Base-by-base conservation (phyloP, 2,329 filamentous ascomycete genomes). In the Akanthomyces dipterigenus region DNA sequence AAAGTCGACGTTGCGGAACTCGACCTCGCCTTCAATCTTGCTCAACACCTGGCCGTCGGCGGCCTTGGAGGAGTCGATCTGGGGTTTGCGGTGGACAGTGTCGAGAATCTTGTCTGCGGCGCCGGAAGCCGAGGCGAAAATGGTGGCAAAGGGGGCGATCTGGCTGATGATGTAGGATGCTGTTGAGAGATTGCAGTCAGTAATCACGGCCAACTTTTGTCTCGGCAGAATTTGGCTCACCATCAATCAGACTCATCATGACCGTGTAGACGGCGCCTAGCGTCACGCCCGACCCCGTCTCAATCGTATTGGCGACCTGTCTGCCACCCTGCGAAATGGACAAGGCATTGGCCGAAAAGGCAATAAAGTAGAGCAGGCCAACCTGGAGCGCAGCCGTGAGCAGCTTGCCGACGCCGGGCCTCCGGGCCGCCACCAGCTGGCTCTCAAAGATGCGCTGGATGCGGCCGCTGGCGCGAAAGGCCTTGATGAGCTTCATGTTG, bases 301-400 rank as follows among this genome's bases (percentile, higher is more conserved):
- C 18, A 70, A 69, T 66, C 1, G 67, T 65, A 9, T 71, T 66
- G 2, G 71, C 71, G 42, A 74, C 71, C 62, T 60, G 40, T 46
- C 72, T 75, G 64, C 82, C 85, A 49, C 86, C 86, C 69, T 87
- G 81, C 83, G 84, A 89, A 67, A 88, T 88, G 0, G 86, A 85
- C 12, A 88, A 71, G 8, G 81, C 85, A 66, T 87, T 88, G 5
- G 84, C 84, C 2, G 82, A 77, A 65, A 87, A 88, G 3, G 85
- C 83, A 62, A 88, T 80, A 66, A 88, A 88, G 67, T 87, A 88
- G 20, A 88, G 71, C n/a, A 84, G 68, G n/a, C 85, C 85, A 8
- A 82, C 77, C 67, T 87, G 84, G 0, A 83, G 73, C 3, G 80
- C 85, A 36, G 80, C 76, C 0, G 80, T 78, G 1, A 79, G 70